Conservation (phyloP, 2,329 filamentous ascomycete genomes). For the Geosmithia putterillii region DNA sequence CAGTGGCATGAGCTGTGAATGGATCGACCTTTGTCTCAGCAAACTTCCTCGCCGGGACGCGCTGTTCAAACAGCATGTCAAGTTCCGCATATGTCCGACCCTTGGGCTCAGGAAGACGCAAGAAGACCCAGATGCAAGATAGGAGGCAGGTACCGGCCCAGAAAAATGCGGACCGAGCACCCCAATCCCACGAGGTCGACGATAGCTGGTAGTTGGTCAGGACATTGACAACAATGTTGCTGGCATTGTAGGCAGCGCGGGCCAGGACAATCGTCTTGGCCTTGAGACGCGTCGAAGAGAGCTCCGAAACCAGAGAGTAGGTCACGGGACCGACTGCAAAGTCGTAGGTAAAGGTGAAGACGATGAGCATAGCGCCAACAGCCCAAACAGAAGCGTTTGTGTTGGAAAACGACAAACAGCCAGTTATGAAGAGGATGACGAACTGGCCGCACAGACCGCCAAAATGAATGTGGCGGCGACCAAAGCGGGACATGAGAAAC, state of each 20-base stretch:
- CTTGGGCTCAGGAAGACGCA: constrained; percentile 40
- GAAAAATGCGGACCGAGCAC: constrained; percentile 31
- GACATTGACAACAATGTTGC: constrained; percentile 36
- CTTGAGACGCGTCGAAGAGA: constrained; percentile 39
- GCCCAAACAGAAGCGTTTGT: constrained; percentile 24
- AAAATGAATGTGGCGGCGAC: constrained; percentile 37
- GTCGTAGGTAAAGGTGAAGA: constrained; percentile 42
- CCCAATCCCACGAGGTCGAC: constrained; percentile 32
- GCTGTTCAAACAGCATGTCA: constrained; percentile 26
- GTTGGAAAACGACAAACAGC: constrained; percentile 20
- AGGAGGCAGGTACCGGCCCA: constrained; percentile 34
- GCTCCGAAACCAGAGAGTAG: constrained; percentile 38
- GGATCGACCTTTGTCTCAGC: constrained; percentile 12
- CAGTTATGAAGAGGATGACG: constrained; percentile 25
- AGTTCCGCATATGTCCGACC: constrained; percentile 31
- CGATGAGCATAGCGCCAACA: constrained; percentile 32
- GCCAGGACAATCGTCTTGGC: constrained; percentile 42
- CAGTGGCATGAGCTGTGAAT: constrained; percentile 1
- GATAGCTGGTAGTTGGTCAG: constrained; percentile 36
- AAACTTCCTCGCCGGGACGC: constrained; percentile 25
- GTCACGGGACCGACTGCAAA: constrained; percentile 41
- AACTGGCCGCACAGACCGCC: constrained; percentile 27
- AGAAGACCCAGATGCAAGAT: constrained; percentile 35
- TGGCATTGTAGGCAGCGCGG: constrained; percentile 26
- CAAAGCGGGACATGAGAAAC: constrained; percentile 33